Conservation (phyloP, 108 stramenopile species). For the Fistulifera solaris region DNA sequence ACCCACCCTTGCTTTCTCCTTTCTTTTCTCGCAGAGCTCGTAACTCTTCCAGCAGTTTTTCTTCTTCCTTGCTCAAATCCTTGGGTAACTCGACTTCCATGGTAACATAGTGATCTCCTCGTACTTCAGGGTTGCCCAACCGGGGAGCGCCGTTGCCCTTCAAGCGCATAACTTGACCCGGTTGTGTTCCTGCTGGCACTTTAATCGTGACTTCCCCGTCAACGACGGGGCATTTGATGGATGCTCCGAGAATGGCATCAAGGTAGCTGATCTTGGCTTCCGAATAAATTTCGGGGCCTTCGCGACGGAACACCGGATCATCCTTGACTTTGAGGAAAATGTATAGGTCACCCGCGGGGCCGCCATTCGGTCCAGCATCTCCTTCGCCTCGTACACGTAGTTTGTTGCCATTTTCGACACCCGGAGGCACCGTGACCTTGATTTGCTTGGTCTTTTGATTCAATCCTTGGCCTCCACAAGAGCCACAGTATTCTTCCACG, state of each 20-base stretch:
- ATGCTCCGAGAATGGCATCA: constrained; percentile 93
- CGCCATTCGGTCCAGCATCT: constrained; percentile 91
- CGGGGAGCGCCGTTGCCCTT: constrained; percentile 87
- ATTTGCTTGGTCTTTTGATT: constrained; percentile 90
- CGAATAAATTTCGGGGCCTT: constrained; percentile 92
- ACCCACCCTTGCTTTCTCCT: constrained; percentile 59
- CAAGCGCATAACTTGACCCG: constrained; percentile 91
- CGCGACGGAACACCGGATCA: constrained; percentile 82
- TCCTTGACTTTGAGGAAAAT: constrained; percentile 92
- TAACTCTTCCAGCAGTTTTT: constrained; percentile 74
- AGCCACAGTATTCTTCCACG: constrained; percentile 90
- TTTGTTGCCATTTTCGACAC: constrained; percentile 94
- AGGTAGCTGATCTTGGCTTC: constrained; percentile 79
- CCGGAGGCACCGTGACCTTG: constrained; percentile 91
- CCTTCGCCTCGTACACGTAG: constrained; percentile 93
- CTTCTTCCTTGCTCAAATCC: constrained; percentile 82
- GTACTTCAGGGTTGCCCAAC: constrained; percentile 59
- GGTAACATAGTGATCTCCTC: constrained; percentile 95
- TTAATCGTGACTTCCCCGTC: constrained; percentile 95
- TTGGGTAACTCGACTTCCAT: constrained; percentile 93
- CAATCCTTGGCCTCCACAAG: constrained; percentile 90
- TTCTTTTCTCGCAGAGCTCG: constrained; percentile 68
- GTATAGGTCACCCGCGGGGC: constrained; percentile 92
- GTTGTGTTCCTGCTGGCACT: constrained; percentile 94
- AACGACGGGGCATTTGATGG: constrained; percentile 83